These are phyloP conservation scores for Balamuthia mandrillaris DNA, from an alignment of 208 protist species.

Conservation along the genomic window DNA sequence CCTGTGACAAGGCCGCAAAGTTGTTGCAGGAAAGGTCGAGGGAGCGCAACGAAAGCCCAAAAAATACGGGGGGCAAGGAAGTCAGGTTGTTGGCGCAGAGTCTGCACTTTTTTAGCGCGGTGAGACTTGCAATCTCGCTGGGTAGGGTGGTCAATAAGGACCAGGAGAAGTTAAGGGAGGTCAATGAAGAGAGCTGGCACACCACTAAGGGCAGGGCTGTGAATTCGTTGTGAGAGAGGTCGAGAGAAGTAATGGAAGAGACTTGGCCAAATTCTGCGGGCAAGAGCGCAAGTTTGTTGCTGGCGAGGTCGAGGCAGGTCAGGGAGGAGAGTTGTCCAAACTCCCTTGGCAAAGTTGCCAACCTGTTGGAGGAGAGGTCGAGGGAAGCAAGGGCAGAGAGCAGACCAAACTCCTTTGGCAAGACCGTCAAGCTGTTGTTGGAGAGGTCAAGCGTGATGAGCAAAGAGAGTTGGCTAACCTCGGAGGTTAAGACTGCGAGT, in stretches of 20 bases:
- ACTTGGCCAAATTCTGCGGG: too few relatives aligned
- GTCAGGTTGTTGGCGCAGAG: too few relatives aligned
- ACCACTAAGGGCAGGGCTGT: neutral
- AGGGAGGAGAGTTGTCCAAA: neutral
- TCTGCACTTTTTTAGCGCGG: too few relatives aligned
- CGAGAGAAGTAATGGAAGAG: too few relatives aligned
- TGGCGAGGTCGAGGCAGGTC: constrained; percentile 6
- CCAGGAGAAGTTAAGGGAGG: neutral
- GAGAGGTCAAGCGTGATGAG: neutral
- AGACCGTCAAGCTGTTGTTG: neutral
- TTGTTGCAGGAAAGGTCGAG: too few relatives aligned
- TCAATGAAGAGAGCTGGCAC: constrained; percentile 1
- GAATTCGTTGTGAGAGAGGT: constrained; percentile 4
- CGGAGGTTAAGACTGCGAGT: neutral
- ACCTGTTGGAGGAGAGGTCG: constrained; percentile 6
- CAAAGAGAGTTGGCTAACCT: neutral
- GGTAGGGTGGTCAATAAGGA: neutral
- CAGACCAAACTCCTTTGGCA: neutral
- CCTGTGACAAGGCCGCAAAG: too few relatives aligned
- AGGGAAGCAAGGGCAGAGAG: neutral
- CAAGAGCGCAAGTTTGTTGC: neutral
- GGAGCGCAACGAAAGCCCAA: too few relatives aligned
- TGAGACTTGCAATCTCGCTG: too few relatives aligned
- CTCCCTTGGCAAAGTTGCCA: neutral
- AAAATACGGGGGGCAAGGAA: too few relatives aligned